Base-by-base conservation (phyloP, 1,284 basidiomycete species). In the Takashimella koratensis region DNA sequence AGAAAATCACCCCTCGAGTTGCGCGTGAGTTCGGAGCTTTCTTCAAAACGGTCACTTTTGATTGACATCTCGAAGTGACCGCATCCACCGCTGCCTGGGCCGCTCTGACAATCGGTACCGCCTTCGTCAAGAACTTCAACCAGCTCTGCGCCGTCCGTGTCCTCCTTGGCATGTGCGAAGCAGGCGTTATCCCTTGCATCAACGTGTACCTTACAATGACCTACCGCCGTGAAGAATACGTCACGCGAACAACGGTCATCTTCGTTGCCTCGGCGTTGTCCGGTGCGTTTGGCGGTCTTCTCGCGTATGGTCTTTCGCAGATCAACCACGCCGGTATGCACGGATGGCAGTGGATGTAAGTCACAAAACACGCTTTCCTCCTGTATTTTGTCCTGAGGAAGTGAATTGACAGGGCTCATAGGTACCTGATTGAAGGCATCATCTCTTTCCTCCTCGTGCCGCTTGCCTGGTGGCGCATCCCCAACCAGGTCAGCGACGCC, bases 161-260 rank as follows among this genome's bases (percentile, higher is more conserved):
- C 36, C 43, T 60, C 22, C 53, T 66, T 39, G 54, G 65, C n/a
- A 3, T 54, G 24, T 43, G 55, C 47, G 44, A 66, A n/a, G n/a
- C n/a, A n/a, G n/a, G 52, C 5, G 47, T 63, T 30, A 57, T 59
- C 43, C 61, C 59, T 13, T 57, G 45, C 42, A 16, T 59, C 12
- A 40, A 48, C 36, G 27, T 48, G 3, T 40, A 30, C 30, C n/a
- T n/a, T n/a, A n/a, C n/a, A n/a, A 52, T 56, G 42, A 58, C 45
- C 23, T 63, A 62, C 30, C 47, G 50, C 5, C 57, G 58, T 3
- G 41, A 56, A 11, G 65, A 68, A 43, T 47, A 56, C 13, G 66
- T 48, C 0, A 44, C 36, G 8, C 51, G 66, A 0, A 52, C 54
- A 4, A 49, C 53, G 3, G 63, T 57, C 58, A 57, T 67, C 36